Conservation (phyloP, 371 early-diverging fungal genomes). For the Syncephalastrum sp. region DNA sequence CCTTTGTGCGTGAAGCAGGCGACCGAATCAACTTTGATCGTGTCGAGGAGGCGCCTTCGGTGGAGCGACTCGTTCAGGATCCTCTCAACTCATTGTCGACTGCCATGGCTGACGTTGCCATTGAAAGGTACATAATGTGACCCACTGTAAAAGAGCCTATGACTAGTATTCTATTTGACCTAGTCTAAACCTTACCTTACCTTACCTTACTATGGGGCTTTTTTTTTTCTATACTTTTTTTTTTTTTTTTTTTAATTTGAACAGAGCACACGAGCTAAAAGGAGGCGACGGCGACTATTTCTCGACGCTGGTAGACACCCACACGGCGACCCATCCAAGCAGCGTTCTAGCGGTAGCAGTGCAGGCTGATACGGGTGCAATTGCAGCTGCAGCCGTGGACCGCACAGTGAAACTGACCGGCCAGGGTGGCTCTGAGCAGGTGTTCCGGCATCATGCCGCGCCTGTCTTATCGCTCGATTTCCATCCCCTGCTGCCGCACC, state of each 20-base stretch:
- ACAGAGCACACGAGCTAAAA: constrained; percentile 13
- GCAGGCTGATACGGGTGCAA: constrained; percentile 29
- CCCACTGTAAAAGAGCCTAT: no score
- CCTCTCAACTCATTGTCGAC: neutral
- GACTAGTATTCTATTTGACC: no score
- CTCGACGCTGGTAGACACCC: constrained; percentile 16
- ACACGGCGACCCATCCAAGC: constrained; percentile 40
- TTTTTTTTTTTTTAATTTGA: no score
- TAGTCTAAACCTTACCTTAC: no score
- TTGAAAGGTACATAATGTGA: no score
- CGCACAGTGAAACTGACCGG: constrained; percentile 60
- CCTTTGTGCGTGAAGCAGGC: constrained; percentile 19
- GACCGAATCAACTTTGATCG: constrained; percentile 11
- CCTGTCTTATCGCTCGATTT: constrained; percentile 65
- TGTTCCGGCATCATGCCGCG: constrained; percentile 56
- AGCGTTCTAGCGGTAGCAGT: constrained; percentile 56
- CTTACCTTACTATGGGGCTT: no score
- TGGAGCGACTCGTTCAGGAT: constrained; percentile 2
- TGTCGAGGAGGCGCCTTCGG: constrained; percentile 13
- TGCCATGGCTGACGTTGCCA: no score
- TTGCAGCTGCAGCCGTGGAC: constrained; percentile 66
- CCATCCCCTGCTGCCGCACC: constrained; percentile 54
- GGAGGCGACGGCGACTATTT: constrained; percentile 34
- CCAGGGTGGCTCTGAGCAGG: constrained; percentile 31
- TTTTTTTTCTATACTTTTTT: no score